phyloP scores from a whole-genome alignment of 257 asterid species.

The Salvia rosmarinus region DNA sequence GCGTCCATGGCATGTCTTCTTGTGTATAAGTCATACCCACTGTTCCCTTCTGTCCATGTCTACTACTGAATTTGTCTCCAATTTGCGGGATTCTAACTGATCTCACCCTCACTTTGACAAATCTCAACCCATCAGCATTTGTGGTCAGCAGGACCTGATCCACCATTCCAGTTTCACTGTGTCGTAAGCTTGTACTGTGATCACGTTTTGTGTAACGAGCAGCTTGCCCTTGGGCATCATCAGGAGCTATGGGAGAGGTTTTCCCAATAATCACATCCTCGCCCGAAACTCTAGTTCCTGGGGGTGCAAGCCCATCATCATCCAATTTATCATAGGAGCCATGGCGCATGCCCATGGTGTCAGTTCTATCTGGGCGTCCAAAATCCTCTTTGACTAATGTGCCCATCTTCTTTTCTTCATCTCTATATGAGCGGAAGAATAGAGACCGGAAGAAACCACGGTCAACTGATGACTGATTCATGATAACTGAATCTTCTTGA shows the following conservation, averaged over 20 bases:
- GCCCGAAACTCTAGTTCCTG: slow-evolving; percentile 93
- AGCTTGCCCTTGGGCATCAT: slow-evolving; percentile 90
- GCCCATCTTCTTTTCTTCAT: slow-evolving; percentile 98
- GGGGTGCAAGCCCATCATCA: slow-evolving; percentile 99
- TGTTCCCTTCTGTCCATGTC: slow-evolving; percentile 98
- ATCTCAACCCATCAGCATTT: slow-evolving; percentile 90
- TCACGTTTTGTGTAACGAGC: slow-evolving; percentile 91
- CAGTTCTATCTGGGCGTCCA: slow-evolving; percentile 84
- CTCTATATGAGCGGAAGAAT: slow-evolving; percentile 93
- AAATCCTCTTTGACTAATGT: slow-evolving; percentile 97
- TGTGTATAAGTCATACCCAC: slow-evolving; percentile 97
- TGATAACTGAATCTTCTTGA: slow-evolving; percentile 97
- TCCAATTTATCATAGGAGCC: slow-evolving; percentile 97
- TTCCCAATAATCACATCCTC: slow-evolving; percentile 98
- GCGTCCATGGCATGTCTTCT: slow-evolving; percentile 98
- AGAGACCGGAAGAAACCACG: slow-evolving; percentile 96
- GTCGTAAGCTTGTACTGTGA: slow-evolving; percentile 95
- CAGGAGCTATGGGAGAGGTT: slow-evolving; percentile 85
- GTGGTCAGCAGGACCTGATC: slow-evolving; percentile 93
- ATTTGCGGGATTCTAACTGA: slow-evolving; percentile 95
- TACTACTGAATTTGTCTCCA: slow-evolving; percentile 94
- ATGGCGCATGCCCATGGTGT: slow-evolving; percentile 98
- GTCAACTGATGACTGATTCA: slow-evolving; percentile 96
- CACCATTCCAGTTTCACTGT: slow-evolving; percentile 93
- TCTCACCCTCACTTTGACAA: slow-evolving; percentile 94